phyloP scores from a whole-genome alignment of 306 rosid genomes.

The Vicia villosa region DNA sequence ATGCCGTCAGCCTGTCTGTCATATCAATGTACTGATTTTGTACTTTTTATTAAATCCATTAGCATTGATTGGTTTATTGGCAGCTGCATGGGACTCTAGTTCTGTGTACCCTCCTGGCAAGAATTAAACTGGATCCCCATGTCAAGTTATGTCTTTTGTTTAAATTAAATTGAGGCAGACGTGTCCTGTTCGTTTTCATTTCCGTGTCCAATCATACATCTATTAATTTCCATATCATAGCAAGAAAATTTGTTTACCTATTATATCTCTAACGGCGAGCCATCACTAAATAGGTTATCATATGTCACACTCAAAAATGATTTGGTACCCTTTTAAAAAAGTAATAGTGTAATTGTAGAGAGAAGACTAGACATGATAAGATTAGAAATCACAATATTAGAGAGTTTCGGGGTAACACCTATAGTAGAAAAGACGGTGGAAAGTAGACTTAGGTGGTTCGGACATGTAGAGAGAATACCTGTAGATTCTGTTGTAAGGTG shows the following conservation, averaged over 20 bases:
- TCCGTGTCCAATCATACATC: conserved; percentile 16
- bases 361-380: too few relatives aligned
- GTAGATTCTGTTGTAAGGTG: too few relatives aligned
- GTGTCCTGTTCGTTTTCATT: conserved; percentile 19
- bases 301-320: conserved; percentile 23
- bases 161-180: background rate
- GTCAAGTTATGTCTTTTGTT: conserved; percentile 3
- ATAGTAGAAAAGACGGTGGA: too few relatives aligned
- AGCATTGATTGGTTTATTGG: background rate
- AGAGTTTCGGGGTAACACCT: too few relatives aligned
- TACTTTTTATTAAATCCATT: background rate
- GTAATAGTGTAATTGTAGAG: background rate
- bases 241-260: conserved; percentile 7
- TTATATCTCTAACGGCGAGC: conserved; percentile 23
- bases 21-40: background rate
- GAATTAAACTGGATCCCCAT: conserved; percentile 3
- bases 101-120: conserved; percentile 8
- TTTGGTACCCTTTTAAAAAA: conserved; percentile 9
- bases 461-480: too few relatives aligned
- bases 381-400: too few relatives aligned
- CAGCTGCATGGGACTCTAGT: conserved; percentile 14
- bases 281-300: conserved; percentile 8
- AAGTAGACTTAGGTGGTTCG: too few relatives aligned
- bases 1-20: background rate
- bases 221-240: conserved; percentile 17